Evolutionary conservation across 1,284 basidiomycete species (phyloP).

Genomic region (Ganoderma multipileum): DNA sequence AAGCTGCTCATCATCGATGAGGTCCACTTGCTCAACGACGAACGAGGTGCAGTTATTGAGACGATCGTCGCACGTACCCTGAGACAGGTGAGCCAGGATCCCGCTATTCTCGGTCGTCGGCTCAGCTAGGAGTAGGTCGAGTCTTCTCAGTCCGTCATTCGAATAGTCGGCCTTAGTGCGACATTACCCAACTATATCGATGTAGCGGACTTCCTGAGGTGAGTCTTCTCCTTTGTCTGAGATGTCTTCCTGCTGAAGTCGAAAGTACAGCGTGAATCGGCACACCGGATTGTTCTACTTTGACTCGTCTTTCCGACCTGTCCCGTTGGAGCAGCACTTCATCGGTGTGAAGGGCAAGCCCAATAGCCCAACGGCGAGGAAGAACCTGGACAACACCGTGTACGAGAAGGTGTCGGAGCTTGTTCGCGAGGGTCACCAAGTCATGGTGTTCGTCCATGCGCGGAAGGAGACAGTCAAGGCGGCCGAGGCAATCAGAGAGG

Average conservation of each 20-base stretch:
- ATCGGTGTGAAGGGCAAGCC: slow-evolving; percentile 95
- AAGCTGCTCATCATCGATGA: slow-evolving; percentile 98
- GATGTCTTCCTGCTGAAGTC: not conserved
- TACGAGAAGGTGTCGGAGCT: slow-evolving; percentile 92
- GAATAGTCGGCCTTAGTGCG: slow-evolving; percentile 98
- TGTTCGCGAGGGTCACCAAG: slow-evolving; percentile 91
- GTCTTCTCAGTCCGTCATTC: slow-evolving; percentile 95
- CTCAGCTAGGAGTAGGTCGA: slow-evolving; percentile 70
- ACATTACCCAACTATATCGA: slow-evolving; percentile 98
- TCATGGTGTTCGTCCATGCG: slow-evolving; percentile 99
- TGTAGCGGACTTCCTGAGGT: slow-evolving; percentile 95
- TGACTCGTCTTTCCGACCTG: slow-evolving; percentile 96
- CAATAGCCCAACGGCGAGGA: slow-evolving; percentile 76
- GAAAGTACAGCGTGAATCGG: slow-evolving; percentile 75
- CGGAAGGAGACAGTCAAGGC: slow-evolving; percentile 98
- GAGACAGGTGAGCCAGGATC: slow-evolving; percentile 69
- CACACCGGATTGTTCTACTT: slow-evolving; percentile 98
- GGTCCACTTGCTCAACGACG: slow-evolving; percentile 97
- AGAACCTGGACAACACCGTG: slow-evolving; percentile 89
- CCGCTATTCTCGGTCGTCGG: not conserved
- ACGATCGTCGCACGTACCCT: slow-evolving; percentile 97
- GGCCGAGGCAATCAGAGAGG: slow-evolving; percentile 86
- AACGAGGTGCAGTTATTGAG: slow-evolving; percentile 98
- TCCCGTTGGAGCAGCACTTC: slow-evolving; percentile 98
- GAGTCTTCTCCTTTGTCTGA: slow-evolving; percentile 25